Evolutionary conservation across 2,329 filamentous ascomycete species (phyloP).

Genomic region (Amphichorda felina): DNA sequence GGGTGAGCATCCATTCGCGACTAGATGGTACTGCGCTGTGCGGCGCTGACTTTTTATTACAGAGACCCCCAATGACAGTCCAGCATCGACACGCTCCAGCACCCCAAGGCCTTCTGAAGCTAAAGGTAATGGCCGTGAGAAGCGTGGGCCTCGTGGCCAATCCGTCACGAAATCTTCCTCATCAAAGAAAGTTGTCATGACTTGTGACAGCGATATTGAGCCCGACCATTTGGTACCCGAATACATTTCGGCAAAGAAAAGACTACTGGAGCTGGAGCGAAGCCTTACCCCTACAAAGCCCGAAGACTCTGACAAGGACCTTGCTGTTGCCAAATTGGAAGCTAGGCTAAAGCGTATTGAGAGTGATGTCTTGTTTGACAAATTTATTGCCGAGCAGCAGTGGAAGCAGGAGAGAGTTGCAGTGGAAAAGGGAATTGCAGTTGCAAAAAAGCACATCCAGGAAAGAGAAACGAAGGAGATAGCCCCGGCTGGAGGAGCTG

Average conservation of each 20-base stretch:
- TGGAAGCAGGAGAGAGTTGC: conserved; percentile 50
- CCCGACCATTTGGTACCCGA: conserved; percentile 63
- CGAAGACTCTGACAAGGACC: conserved; percentile 14
- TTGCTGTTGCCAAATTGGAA: conserved; percentile 52
- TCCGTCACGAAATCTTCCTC: conserved; percentile 12
- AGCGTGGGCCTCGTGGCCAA: conserved; percentile 20
- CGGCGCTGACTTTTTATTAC: not conserved
- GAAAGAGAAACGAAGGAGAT: conserved; percentile 11
- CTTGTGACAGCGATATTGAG: conserved; percentile 60
- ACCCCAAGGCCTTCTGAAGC: not conserved
- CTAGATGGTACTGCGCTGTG: not conserved
- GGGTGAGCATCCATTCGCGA: conserved; percentile 12
- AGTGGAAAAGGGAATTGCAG: conserved; percentile 50
- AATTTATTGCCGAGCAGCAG: conserved; percentile 47
- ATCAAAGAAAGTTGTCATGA: conserved; percentile 30
- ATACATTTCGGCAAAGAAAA: conserved; percentile 65
- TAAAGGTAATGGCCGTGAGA: not conserved
- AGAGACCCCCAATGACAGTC: conserved; percentile 1
- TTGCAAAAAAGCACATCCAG: conserved; percentile 25
- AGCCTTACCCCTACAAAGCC: conserved; percentile 1
- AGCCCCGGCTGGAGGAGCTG: conserved; percentile 1
- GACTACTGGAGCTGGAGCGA: conserved; percentile 50
- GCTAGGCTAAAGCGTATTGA: conserved; percentile 69
- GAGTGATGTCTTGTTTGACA: conserved; percentile 66
- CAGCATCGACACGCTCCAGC: conserved; percentile 1